Evolutionary conservation across 1,284 basidiomycete species (phyloP).

Genomic region (Pyrrhoderma lamaoense): DNA sequence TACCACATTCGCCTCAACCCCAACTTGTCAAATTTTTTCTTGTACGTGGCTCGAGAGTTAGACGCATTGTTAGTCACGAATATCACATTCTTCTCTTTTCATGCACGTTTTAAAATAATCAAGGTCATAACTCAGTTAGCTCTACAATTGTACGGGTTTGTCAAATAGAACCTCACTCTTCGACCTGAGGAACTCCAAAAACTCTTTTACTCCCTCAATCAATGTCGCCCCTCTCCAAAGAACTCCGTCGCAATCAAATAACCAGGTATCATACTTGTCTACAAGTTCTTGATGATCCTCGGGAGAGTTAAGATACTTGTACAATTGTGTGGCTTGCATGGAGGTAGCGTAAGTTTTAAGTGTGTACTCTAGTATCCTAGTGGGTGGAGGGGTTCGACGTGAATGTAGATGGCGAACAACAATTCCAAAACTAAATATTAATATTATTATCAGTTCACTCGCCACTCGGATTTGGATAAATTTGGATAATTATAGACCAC

Average conservation of each 20-base stretch:
- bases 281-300: conserved; percentile 54
- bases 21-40: conserved; percentile 87
- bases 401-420: no score
- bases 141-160: neutral
- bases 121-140: neutral
- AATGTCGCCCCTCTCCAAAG: conserved; percentile 84
- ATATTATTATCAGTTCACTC: no score
- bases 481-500: no score
- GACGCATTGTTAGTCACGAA: conserved; percentile 99
- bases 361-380: no score
- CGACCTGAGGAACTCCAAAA: conserved; percentile 59
- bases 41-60: conserved; percentile 83
- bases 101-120: neutral
- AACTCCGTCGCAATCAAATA: conserved; percentile 97
- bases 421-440: no score
- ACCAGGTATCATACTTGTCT: conserved; percentile 83
- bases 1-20: conserved; percentile 80
- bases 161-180: conserved; percentile 50
- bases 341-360: no score
- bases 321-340: neutral
- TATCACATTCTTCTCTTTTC: conserved; percentile 75
- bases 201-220: conserved; percentile 71
- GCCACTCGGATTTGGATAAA: no score
- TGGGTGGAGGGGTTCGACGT: no score
- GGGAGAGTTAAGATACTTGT: conserved; percentile 29